Conservation (phyloP, 2,329 filamentous ascomycete species). For the Teratosphaeriaceae sp. region DNA sequence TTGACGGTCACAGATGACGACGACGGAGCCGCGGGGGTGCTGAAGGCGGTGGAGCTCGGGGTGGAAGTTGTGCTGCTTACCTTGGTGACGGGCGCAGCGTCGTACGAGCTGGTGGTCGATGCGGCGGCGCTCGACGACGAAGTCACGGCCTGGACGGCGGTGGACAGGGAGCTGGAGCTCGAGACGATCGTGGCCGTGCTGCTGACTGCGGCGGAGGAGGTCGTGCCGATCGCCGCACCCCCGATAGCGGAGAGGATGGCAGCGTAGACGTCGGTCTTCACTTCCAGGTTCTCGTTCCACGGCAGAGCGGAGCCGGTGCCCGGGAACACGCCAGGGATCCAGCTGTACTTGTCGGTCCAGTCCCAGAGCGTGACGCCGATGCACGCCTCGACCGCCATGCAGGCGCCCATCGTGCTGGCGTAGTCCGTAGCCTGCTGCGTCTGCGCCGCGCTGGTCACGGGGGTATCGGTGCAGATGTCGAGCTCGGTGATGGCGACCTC, state of each 20-base stretch:
- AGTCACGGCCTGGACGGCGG: neutral
- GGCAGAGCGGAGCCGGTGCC: neutral
- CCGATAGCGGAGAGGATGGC: neutral
- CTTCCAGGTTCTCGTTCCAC: neutral
- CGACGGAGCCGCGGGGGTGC: too few relatives aligned
- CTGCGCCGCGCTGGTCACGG: neutral
- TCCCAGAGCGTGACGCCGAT: constrained; percentile 2
- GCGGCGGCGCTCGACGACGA: neutral
- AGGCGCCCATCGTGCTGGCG: constrained; percentile 1
- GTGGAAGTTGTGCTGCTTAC: too few relatives aligned
- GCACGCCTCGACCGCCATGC: neutral
- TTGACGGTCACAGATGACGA: too few relatives aligned
- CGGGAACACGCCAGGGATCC: neutral
- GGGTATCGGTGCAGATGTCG: neutral
- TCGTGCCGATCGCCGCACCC: neutral
- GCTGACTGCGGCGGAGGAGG: neutral
- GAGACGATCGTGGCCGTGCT: neutral
- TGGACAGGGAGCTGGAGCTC: neutral
- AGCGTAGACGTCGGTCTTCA: neutral
- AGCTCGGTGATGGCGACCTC: constrained; percentile 1
- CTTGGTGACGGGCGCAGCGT: neutral
- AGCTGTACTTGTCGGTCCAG: constrained; percentile 1
- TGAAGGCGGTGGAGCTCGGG: neutral
- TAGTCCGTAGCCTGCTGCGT: constrained; percentile 2
- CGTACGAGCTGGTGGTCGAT: neutral